phyloP scores from a whole-genome alignment of 352 stramenopile genomes.

The Phytophthora uliginosa region DNA sequence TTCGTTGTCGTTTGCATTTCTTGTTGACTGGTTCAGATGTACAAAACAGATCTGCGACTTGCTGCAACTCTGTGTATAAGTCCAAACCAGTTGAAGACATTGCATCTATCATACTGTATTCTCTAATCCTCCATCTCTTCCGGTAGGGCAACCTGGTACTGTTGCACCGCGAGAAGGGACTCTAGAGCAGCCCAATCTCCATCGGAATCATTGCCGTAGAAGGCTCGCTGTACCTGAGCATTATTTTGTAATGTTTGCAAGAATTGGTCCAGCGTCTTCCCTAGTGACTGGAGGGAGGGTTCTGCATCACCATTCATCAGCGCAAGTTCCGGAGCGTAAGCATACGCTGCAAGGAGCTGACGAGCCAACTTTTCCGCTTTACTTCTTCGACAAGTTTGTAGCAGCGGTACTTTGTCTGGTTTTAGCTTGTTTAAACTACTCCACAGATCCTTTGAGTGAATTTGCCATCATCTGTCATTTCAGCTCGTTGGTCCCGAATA shows the following conservation, averaged over 20 bases:
- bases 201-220: conserved; percentile 4
- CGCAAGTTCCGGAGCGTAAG: conserved; percentile 4
- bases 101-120: not conserved
- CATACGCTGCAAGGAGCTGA: not conserved
- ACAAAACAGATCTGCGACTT: conserved; percentile 3
- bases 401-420: not conserved
- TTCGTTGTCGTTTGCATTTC: not conserved
- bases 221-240: not conserved
- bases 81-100: not conserved
- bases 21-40: not conserved
- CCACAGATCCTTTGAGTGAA: conserved; percentile 8
- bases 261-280: too few relatives aligned
- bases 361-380: not conserved
- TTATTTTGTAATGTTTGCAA: too few relatives aligned
- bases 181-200: conserved; percentile 1
- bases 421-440: not conserved
- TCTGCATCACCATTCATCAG: not conserved
- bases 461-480: conserved; percentile 2
- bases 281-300: too few relatives aligned
- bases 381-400: not conserved
- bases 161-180: not conserved
- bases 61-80: conserved; percentile 6
- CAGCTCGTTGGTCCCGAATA: not conserved
- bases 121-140: not conserved
- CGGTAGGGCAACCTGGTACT: not conserved